Evolutionary conservation across 1,284 basidiomycete genomes (phyloP).

Genomic region (Coniferiporia sulphurascens): DNA sequence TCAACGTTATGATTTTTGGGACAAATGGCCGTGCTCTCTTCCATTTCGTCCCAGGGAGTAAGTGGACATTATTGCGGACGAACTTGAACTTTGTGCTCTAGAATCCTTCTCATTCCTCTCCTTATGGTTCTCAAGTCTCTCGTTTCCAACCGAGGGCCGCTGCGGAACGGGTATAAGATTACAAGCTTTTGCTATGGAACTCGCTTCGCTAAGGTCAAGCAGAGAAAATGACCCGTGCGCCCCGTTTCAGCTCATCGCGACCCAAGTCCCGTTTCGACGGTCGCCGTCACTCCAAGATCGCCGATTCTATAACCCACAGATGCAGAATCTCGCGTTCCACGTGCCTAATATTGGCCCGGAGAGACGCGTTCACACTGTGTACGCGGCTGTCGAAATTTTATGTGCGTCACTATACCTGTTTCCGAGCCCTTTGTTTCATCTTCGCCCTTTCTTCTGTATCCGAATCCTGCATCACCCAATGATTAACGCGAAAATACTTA

Average conservation of each 20-base stretch:
- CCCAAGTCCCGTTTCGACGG: constrained; percentile 15
- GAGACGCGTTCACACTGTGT: constrained; percentile 10
- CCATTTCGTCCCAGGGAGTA: constrained; percentile 15
- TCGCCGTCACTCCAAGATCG: constrained; percentile 17
- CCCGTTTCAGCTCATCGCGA: constrained; percentile 20
- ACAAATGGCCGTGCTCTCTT: constrained; percentile 10
- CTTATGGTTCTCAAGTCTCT: constrained; percentile 9
- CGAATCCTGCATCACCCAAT: neutral
- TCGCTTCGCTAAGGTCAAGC: constrained; percentile 16
- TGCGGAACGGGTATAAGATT: constrained; percentile 17
- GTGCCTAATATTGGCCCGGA: constrained; percentile 16
- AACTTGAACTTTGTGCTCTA: constrained; percentile 12
- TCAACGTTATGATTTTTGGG: constrained; percentile 2
- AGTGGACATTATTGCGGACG: constrained; percentile 10
- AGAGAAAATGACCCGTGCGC: constrained; percentile 18
- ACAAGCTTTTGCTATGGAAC: constrained; percentile 16
- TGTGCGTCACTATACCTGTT: constrained; percentile 13
- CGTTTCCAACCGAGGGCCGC: constrained; percentile 1
- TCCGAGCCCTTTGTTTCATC: constrained; percentile 7
- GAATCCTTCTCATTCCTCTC: constrained; percentile 5
- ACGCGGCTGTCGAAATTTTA: constrained; percentile 9
- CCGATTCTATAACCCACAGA: constrained; percentile 16
- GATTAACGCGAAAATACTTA: constrained; percentile 14
- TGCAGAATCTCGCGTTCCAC: constrained; percentile 10
- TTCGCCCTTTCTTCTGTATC: neutral